These are phyloP conservation scores for Lecanoromycetidae sp. DNA, from an alignment of 2,329 filamentous ascomycete genomes.

Conservation along the genomic window DNA sequence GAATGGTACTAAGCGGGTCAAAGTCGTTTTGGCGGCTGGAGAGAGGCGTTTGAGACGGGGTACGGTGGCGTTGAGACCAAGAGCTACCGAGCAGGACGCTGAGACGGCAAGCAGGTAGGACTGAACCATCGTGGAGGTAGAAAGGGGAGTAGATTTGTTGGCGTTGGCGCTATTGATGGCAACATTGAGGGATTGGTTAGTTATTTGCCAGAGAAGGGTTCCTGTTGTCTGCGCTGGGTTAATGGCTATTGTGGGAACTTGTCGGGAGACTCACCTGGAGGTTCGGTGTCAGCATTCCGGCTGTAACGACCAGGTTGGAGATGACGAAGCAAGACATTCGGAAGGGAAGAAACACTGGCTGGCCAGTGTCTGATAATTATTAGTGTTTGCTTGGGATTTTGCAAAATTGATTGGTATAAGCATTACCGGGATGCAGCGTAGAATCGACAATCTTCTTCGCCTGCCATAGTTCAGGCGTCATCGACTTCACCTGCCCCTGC, in stretches of 20 bases:
- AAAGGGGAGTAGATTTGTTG: slow-evolving; percentile 90
- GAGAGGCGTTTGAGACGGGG: slow-evolving; percentile 67
- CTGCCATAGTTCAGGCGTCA: slow-evolving; percentile 85
- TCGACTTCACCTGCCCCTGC: slow-evolving; percentile 60
- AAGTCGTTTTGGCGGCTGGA: slow-evolving; percentile 61
- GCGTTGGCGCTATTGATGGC: slow-evolving; percentile 96
- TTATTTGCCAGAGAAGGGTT: slow-evolving; percentile 85
- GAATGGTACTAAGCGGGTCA: slow-evolving; percentile 85
- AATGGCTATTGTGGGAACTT: not conserved
- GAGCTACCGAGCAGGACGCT: slow-evolving; percentile 83
- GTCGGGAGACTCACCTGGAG: slow-evolving; percentile 46
- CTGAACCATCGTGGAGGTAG: slow-evolving; percentile 65
- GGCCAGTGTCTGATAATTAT: slow-evolving; percentile 73
- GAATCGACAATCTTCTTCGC: slow-evolving; percentile 97
- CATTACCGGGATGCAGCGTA: slow-evolving; percentile 89
- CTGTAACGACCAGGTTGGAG: slow-evolving; percentile 88
- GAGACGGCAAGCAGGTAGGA: slow-evolving; percentile 87
- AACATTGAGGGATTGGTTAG: slow-evolving; percentile 96
- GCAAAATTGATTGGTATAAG: no score
- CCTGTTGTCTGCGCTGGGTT: slow-evolving; percentile 53
- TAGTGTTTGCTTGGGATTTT: no score
- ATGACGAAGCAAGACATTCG: slow-evolving; percentile 95
- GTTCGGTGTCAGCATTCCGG: slow-evolving; percentile 89
- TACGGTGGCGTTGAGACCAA: slow-evolving; percentile 82
- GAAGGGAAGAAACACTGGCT: slow-evolving; percentile 85